A percentile compares a stretch with the other conserved stretches of the same genome.
Evolutionary conservation across 805 yeast genomes (phyloP).

Genomic region (Kodamaea sagamina): DNA sequence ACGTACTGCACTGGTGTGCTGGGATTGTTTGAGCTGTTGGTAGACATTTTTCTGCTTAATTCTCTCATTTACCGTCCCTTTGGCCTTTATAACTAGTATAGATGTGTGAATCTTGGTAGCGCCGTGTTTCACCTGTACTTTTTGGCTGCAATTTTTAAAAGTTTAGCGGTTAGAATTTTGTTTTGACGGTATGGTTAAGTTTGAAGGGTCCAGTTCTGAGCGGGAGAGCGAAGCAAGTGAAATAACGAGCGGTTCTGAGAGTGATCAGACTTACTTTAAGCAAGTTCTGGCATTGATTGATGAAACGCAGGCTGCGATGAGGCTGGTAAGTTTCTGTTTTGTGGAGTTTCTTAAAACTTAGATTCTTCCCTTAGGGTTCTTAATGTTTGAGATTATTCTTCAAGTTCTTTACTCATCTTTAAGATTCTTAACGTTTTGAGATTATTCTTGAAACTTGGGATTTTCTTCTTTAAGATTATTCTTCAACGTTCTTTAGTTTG

Average conservation of each 20-base stretch:
- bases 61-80: neutral
- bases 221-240: neutral
- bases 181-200: neutral
- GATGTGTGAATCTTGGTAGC: slow-evolving; percentile 5
- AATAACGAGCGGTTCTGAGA: neutral
- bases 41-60: no score
- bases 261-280: neutral
- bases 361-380: no score
- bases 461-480: no score
- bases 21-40: neutral
- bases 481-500: no score
- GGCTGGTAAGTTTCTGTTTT: slow-evolving; percentile 7
- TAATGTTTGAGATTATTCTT: no score
- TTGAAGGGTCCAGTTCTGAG: no score
- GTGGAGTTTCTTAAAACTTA: no score
- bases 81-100: neutral
- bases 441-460: no score
- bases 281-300: neutral
- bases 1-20: slow-evolving; percentile 12
- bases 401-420: no score
- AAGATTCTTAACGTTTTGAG: no score
- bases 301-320: neutral
- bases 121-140: slow-evolving; percentile 1
- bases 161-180: neutral
- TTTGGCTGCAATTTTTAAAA: slow-evolving; percentile 11